Evolutionary conservation across 2,329 filamentous ascomycete genomes (phyloP), one percentile per base, ranked within the genome.

Genomic region (Epichloe scottii): DNA sequence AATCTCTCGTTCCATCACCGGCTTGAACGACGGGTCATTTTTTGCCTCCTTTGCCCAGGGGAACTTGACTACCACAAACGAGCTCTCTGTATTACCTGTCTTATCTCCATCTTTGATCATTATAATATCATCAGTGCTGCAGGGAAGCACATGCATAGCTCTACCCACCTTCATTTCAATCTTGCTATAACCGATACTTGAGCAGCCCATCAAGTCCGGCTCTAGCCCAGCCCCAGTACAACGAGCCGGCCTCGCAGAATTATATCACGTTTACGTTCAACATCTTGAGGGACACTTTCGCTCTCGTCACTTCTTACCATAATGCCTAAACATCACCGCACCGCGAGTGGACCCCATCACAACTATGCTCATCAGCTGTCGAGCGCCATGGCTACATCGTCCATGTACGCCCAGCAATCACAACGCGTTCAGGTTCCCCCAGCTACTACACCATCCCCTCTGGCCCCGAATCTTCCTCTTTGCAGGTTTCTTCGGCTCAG

Each of bases 271-370:
- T 39, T 21, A 21, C 5, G 39, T 19, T 11, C 23, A 51, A 30
- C 41, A 14, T 7, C 17, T 49, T 42, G 51, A 56, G 51, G 49
- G 43, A 19, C 26, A 30, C 54, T 46, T 40, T 54, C 49, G 54
- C 49, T 49, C 52, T 55, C 51, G 3, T 5, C 19, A 17, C 3
- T 21, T 19, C n/a, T 5, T n/a, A 46, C 56, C 58, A 68, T 58
- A 57, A 75, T 75, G 73, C 68, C 73, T 50, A 74, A 71, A 60
- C 70, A 74, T 57, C 65, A 63, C 8, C 66, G 70, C 53, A 66
- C 65, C 51, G 62, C 68, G 43, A 73, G 68, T 59, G 58, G 51
- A 46, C 55, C 61, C 12, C 62, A 63, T 43, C 59, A 58, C 48
- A 58, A 59, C 50, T 66, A 66, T 54, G 54, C 58, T 35, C 64